Evolutionary conservation across 1,139 yeast species (phyloP).

Genomic region (Spathaspora sp.): DNA sequence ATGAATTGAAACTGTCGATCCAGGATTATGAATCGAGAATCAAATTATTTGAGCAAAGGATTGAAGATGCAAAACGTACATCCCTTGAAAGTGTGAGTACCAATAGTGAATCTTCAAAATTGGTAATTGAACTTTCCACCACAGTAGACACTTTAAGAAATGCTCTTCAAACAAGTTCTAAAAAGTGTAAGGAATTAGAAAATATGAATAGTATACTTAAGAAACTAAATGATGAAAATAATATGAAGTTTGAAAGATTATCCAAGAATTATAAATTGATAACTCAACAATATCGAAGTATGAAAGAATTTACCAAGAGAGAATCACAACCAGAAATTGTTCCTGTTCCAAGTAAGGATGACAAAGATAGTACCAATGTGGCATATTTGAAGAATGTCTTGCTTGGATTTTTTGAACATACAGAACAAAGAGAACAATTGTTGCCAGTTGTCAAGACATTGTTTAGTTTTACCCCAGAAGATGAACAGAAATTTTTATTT

Average conservation of each 20-base stretch:
- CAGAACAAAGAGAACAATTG: constrained; percentile 82
- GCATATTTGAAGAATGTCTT: constrained; percentile 87
- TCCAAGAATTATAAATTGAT: constrained; percentile 64
- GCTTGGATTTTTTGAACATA: constrained; percentile 85
- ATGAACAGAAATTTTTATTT: constrained; percentile 65
- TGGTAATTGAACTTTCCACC: constrained; percentile 11
- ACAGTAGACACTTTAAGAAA: constrained; percentile 50
- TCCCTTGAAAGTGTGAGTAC: constrained; percentile 15
- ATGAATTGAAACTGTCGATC: constrained; percentile 37
- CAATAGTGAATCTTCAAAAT: constrained; percentile 18
- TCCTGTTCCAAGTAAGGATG: background rate
- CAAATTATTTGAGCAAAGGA: constrained; percentile 39
- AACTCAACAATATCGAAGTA: constrained; percentile 54
- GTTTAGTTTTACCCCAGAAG: constrained; percentile 64
- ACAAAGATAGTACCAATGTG: constrained; percentile 35
- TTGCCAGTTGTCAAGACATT: constrained; percentile 83
- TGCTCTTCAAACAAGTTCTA: constrained; percentile 51
- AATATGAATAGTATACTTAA: constrained; percentile 57
- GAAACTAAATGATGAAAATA: constrained; percentile 66
- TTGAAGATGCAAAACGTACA: constrained; percentile 26
- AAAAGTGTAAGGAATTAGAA: constrained; percentile 55
- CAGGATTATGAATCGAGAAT: constrained; percentile 29
- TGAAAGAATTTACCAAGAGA: constrained; percentile 11
- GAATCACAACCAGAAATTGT: background rate
- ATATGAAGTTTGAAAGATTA: constrained; percentile 61